Evolutionary conservation across 768 basidiomycete species (phyloP).

Genomic region (Leccinum incarnatum): DNA sequence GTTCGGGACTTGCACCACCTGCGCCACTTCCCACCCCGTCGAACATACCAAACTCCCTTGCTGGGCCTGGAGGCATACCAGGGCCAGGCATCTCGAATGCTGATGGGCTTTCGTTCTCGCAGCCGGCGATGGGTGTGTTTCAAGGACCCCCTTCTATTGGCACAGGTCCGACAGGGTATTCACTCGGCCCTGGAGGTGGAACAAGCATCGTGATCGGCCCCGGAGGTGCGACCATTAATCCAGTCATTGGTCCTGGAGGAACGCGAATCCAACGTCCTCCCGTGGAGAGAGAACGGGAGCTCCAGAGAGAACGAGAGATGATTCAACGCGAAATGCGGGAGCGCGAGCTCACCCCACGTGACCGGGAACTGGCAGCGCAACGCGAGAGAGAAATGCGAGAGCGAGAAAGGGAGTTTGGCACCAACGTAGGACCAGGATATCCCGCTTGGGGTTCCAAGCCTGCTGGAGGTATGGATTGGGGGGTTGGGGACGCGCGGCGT

Average conservation of each 20-base stretch:
- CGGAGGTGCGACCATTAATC: slow-evolving; percentile 20
- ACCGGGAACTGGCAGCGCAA: slow-evolving; percentile 19
- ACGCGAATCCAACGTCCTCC: slow-evolving; percentile 23
- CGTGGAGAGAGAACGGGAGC: slow-evolving; percentile 33
- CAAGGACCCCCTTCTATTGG: slow-evolving; percentile 24
- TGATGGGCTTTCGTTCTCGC: slow-evolving; percentile 20
- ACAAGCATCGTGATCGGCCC: slow-evolving; percentile 27
- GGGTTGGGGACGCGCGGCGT: slow-evolving; percentile 33
- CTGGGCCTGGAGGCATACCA: slow-evolving; percentile 6
- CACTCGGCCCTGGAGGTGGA: slow-evolving; percentile 21
- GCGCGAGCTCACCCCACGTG: slow-evolving; percentile 20
- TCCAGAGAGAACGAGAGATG: slow-evolving; percentile 27
- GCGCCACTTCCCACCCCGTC: slow-evolving; percentile 5
- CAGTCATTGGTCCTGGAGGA: slow-evolving; percentile 17
- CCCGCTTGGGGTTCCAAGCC: slow-evolving; percentile 35
- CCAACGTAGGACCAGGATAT: slow-evolving; percentile 16
- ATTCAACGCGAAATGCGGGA: slow-evolving; percentile 28
- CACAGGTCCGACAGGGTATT: slow-evolving; percentile 18
- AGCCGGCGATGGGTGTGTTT: slow-evolving; percentile 30
- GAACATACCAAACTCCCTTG: slow-evolving; percentile 2
- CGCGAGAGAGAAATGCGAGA: slow-evolving; percentile 29
- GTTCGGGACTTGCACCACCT: slow-evolving; percentile 9
- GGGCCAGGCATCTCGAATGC: slow-evolving; percentile 12
- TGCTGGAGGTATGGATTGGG: slow-evolving; percentile 29
- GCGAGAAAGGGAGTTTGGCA: slow-evolving; percentile 28